A percentile compares a stretch with the other conserved stretches of the same genome.
These are phyloP conservation scores for Phytopythium ostracodes DNA, from an alignment of 352 stramenopile genomes.

Conservation along the genomic window DNA sequence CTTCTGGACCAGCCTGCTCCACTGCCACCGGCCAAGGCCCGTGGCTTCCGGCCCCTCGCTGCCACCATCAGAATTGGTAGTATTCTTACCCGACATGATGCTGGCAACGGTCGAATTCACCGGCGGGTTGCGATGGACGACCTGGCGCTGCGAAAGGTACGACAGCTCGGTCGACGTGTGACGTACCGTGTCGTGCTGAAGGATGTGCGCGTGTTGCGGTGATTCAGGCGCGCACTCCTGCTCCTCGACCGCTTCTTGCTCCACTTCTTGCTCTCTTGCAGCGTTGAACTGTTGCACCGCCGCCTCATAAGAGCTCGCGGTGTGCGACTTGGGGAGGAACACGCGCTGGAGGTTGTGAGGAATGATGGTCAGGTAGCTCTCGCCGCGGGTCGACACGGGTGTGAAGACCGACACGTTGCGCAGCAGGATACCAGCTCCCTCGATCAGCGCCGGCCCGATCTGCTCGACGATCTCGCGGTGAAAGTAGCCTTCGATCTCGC, in stretches of 20 bases:
- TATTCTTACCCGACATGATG: slow-evolving; percentile 20
- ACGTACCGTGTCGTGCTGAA: slow-evolving; percentile 44
- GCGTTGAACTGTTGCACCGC: slow-evolving; percentile 50
- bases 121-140: slow-evolving; percentile 68
- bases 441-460: slow-evolving; percentile 47
- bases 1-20: slow-evolving; percentile 52
- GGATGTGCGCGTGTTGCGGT: slow-evolving; percentile 13
- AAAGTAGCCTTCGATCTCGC: slow-evolving; percentile 78
- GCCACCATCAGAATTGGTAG: slow-evolving; percentile 29
- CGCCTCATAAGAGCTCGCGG: slow-evolving; percentile 18
- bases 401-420: slow-evolving; percentile 69
- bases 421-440: slow-evolving; percentile 48
- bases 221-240: slow-evolving; percentile 18
- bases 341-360: slow-evolving; percentile 58
- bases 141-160: slow-evolving; percentile 75
- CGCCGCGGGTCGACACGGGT: slow-evolving; percentile 36
- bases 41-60: slow-evolving; percentile 18
- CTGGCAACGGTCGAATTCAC: slow-evolving; percentile 24
- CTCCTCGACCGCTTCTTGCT: slow-evolving; percentile 23
- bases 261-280: slow-evolving; percentile 24
- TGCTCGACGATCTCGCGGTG: slow-evolving; percentile 76
- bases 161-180: slow-evolving; percentile 66
- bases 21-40: slow-evolving; percentile 63
- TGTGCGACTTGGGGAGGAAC: slow-evolving; percentile 34
- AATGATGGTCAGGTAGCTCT: slow-evolving; percentile 73